These are phyloP conservation scores for Pleomassaria siparia DNA, from an alignment of 2,329 filamentous ascomycete genomes.

Conservation along the genomic window DNA sequence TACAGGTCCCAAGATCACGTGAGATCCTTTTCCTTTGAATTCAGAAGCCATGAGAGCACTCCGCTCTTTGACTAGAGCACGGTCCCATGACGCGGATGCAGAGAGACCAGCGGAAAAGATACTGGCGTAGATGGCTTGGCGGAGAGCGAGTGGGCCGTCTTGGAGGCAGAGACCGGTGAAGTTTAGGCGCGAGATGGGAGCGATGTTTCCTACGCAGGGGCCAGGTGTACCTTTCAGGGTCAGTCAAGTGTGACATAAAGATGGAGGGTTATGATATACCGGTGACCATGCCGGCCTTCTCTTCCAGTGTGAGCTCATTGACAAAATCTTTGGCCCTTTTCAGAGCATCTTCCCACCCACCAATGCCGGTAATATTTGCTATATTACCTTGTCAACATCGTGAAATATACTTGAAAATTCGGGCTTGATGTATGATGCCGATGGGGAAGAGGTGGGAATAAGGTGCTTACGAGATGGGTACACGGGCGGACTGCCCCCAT, in stretches of 20 bases:
- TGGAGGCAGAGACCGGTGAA: slow-evolving; percentile 46
- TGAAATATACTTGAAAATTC: not conserved
- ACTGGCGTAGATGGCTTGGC: slow-evolving; percentile 31
- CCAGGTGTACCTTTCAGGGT: slow-evolving; percentile 20
- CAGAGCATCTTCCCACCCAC: slow-evolving; percentile 37
- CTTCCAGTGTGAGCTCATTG: slow-evolving; percentile 31
- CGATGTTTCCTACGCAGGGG: slow-evolving; percentile 40
- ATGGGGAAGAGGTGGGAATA: not conserved
- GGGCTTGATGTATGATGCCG: not conserved
- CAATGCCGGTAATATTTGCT: slow-evolving; percentile 33
- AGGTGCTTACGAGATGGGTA: slow-evolving; percentile 29
- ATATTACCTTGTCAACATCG: not conserved
- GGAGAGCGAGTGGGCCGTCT: slow-evolving; percentile 42
- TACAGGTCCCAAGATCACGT: slow-evolving; percentile 55
- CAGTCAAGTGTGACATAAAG: not conserved
- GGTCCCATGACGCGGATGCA: slow-evolving; percentile 46
- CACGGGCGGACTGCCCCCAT: slow-evolving; percentile 28
- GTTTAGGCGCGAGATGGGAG: slow-evolving; percentile 39
- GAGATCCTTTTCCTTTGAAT: slow-evolving; percentile 37
- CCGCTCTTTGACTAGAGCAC: slow-evolving; percentile 34
- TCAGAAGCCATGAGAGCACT: slow-evolving; percentile 36
- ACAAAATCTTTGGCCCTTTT: slow-evolving; percentile 35
- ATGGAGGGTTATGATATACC: slow-evolving; percentile 15
- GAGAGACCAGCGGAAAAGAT: slow-evolving; percentile 42
- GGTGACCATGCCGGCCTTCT: slow-evolving; percentile 40